Evolutionary conservation across 495 filamentous ascomycete genomes (phyloP).

Genomic region (Penicillium cinerascens): DNA sequence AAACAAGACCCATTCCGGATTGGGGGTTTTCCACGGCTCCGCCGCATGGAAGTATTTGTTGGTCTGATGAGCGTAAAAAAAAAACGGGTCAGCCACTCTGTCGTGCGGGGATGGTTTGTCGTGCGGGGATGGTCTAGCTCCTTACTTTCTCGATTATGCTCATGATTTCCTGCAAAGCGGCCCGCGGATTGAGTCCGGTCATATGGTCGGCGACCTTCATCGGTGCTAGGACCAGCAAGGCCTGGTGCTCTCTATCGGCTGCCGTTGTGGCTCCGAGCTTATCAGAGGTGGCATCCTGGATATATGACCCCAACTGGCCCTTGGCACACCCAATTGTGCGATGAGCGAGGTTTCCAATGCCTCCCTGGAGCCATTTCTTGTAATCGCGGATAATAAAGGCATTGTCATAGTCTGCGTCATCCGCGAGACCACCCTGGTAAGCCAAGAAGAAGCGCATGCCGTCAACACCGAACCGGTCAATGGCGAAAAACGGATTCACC

Average conservation of each 20-base stretch:
- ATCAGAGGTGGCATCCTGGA: slow-evolving; percentile 40
- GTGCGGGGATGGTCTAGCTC: slow-evolving; percentile 8
- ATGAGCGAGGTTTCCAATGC: slow-evolving; percentile 73
- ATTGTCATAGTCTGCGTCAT: slow-evolving; percentile 86
- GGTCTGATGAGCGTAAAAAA: slow-evolving; percentile 44
- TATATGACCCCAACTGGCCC: slow-evolving; percentile 58
- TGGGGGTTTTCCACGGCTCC: slow-evolving; percentile 55
- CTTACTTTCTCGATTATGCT: slow-evolving; percentile 52
- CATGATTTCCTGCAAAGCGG: slow-evolving; percentile 66
- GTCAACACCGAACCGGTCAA: slow-evolving; percentile 85
- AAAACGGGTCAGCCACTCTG: slow-evolving; percentile 10
- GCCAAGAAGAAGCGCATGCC: slow-evolving; percentile 83
- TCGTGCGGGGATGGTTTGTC: background rate
- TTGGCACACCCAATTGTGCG: slow-evolving; percentile 64
- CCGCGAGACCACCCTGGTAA: slow-evolving; percentile 65
- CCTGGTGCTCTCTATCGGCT: slow-evolving; percentile 31
- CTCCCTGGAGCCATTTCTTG: slow-evolving; percentile 68
- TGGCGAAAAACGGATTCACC: slow-evolving; percentile 90
- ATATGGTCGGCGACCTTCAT: slow-evolving; percentile 52
- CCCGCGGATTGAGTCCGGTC: slow-evolving; percentile 59
- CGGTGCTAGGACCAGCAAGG: slow-evolving; percentile 33
- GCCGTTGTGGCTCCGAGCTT: slow-evolving; percentile 26
- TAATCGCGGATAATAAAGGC: slow-evolving; percentile 69
- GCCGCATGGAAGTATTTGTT: slow-evolving; percentile 63
- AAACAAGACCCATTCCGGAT: slow-evolving; percentile 57